Conservation (phyloP, 331 rosid genomes). For the Quercus phellos region DNA sequence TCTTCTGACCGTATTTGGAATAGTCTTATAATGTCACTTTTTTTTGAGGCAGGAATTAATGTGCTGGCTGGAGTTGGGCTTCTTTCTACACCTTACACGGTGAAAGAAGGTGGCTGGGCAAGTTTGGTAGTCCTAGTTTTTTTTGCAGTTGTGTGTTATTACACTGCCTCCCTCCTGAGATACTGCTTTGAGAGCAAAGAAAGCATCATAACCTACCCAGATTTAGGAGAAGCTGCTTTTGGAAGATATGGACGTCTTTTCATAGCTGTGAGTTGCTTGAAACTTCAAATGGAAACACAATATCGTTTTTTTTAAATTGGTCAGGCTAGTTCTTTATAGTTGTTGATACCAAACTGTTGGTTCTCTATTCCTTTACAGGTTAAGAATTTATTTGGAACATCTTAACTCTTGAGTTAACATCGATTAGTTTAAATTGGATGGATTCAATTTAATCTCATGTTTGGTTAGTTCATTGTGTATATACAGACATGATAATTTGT, state of each 20-base stretch:
- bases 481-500: conserved; percentile 5
- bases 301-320: conserved; percentile 1
- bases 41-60: conserved; percentile 53
- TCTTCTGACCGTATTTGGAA: neutral
- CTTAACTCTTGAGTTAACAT: neutral
- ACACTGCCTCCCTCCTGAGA: conserved; percentile 80
- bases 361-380: neutral
- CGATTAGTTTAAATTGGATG: conserved; percentile 6
- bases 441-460: neutral
- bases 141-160: conserved; percentile 68
- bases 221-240: conserved; percentile 89
- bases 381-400: neutral
- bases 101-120: conserved; percentile 83
- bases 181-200: conserved; percentile 73
- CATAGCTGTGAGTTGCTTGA: conserved; percentile 56
- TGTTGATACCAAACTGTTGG: neutral
- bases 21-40: neutral
- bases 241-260: conserved; percentile 70
- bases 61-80: conserved; percentile 90
- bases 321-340: neutral
- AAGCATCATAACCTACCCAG: conserved; percentile 68
- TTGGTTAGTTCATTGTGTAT: conserved; percentile 1
- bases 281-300: conserved; percentile 7
- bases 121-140: conserved; percentile 57
- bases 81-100: conserved; percentile 69